Conservation (phyloP, 1,139 yeast genomes). For the Citeromyces hawaiiensis region DNA sequence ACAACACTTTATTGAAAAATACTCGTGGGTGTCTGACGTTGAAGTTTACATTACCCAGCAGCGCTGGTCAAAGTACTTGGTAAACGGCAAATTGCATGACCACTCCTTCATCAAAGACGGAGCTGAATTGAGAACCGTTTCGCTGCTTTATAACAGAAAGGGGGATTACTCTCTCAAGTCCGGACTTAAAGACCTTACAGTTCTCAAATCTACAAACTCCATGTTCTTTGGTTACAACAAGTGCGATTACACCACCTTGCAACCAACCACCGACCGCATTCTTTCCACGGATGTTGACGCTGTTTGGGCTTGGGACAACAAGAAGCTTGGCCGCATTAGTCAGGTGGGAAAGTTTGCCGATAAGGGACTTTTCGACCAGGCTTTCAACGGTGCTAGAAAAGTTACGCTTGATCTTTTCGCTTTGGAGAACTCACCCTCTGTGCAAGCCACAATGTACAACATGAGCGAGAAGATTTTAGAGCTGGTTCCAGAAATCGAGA, state of each 20-base stretch:
- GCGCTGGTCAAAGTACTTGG: constrained; percentile 68
- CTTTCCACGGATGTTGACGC: constrained; percentile 81
- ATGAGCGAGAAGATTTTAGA: constrained; percentile 66
- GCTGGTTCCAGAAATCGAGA: constrained; percentile 38
- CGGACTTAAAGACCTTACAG: constrained; percentile 72
- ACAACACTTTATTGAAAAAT: constrained; percentile 64
- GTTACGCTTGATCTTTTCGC: constrained; percentile 73
- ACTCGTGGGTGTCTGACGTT: constrained; percentile 61
- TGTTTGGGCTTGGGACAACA: constrained; percentile 51
- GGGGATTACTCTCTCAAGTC: constrained; percentile 47
- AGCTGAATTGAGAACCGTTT: constrained; percentile 57
- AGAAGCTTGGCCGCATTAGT: constrained; percentile 33
- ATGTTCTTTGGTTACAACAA: constrained; percentile 79
- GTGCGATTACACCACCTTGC: constrained; percentile 80
- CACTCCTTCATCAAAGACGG: constrained; percentile 84
- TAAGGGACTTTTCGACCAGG: constrained; percentile 41
- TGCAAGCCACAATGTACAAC: constrained; percentile 93
- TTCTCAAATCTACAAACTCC: constrained; percentile 87
- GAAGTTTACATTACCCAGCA: constrained; percentile 56
- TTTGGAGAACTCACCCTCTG: constrained; percentile 75
- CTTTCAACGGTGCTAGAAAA: constrained; percentile 47
- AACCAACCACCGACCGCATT: constrained; percentile 74
- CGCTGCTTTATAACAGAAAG: constrained; percentile 34
- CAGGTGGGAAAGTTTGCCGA: constrained; percentile 39
- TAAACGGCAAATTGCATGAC: constrained; percentile 55